phyloP scores from a whole-genome alignment of 2,329 filamentous ascomycete species.

The Apiospora pterosperma region DNA sequence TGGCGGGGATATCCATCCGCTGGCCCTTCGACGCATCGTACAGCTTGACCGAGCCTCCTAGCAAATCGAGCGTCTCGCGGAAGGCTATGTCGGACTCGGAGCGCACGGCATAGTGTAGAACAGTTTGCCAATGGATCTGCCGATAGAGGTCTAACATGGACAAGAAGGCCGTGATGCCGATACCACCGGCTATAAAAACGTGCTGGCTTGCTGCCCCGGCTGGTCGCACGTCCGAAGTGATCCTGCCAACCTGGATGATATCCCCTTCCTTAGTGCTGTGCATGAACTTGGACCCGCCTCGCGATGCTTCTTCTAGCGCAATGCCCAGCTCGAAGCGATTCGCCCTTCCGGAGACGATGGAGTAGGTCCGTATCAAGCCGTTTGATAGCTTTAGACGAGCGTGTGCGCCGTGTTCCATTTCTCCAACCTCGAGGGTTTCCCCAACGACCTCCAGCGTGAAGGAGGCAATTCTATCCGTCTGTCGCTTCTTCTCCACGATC shows the following conservation, averaged over 20 bases:
- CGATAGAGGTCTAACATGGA: slow-evolving; percentile 39
- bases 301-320: slow-evolving; percentile 49
- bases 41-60: slow-evolving; percentile 40
- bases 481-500: slow-evolving; percentile 44
- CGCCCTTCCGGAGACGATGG: slow-evolving; percentile 49
- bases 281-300: slow-evolving; percentile 60
- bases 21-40: slow-evolving; percentile 51
- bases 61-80: slow-evolving; percentile 37
- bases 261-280: slow-evolving; percentile 48
- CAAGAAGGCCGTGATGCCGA: slow-evolving; percentile 65
- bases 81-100: slow-evolving; percentile 52
- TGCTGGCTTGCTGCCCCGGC: slow-evolving; percentile 50
- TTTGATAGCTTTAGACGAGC: slow-evolving; percentile 54
- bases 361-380: slow-evolving; percentile 57
- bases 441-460: slow-evolving; percentile 48
- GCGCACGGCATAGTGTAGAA: slow-evolving; percentile 58
- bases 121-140: slow-evolving; percentile 44
- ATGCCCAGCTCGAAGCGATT: slow-evolving; percentile 54
- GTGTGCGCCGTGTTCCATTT: slow-evolving; percentile 43
- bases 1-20: slow-evolving; percentile 46
- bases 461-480: slow-evolving; percentile 49
- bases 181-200: slow-evolving; percentile 61
- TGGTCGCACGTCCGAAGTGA: slow-evolving; percentile 46
- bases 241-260: slow-evolving; percentile 45
- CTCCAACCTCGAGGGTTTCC: slow-evolving; percentile 28